Evolutionary conservation across 805 yeast genomes (phyloP).

Genomic region (Saccharomycopsis selenospora): DNA sequence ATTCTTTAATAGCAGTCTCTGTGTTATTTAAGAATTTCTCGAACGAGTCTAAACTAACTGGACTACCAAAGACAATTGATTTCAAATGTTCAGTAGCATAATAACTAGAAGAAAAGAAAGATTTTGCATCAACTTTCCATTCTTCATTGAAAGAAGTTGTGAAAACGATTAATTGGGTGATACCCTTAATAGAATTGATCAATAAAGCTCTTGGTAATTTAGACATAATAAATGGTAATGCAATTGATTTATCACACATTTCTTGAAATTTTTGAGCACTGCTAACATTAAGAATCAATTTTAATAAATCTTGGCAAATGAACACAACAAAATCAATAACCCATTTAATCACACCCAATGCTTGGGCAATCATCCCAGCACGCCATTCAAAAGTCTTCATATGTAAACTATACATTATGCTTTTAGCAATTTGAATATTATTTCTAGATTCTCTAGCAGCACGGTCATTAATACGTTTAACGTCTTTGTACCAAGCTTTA

Average conservation of each 20-base stretch:
- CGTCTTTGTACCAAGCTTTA: conserved; percentile 20
- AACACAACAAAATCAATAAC: conserved; percentile 14
- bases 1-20: conserved; percentile 5
- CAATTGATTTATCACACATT: conserved; percentile 7
- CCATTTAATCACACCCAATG: conserved; percentile 18
- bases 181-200: conserved; percentile 10
- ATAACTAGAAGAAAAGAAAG: neutral
- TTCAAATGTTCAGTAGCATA: conserved; percentile 11
- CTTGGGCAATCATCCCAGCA: conserved; percentile 12
- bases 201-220: conserved; percentile 16
- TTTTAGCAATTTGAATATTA: neutral
- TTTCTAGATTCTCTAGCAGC: neutral
- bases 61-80: conserved; percentile 8
- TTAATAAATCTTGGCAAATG: conserved; percentile 17
- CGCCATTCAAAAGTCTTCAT: conserved; percentile 9
- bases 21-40: conserved; percentile 14
- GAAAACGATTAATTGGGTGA: conserved; percentile 11
- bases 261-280: conserved; percentile 3
- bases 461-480: conserved; percentile 1
- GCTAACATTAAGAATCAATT: conserved; percentile 1
- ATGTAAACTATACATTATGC: neutral
- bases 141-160: conserved; percentile 8
- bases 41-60: conserved; percentile 12
- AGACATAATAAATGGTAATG: conserved; percentile 17
- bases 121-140: neutral